A percentile compares a stretch with the other conserved stretches of the same genome.
Evolutionary conservation across 2,329 filamentous ascomycete genomes (phyloP).

Genomic region (Sporothrix brasiliensis): DNA sequence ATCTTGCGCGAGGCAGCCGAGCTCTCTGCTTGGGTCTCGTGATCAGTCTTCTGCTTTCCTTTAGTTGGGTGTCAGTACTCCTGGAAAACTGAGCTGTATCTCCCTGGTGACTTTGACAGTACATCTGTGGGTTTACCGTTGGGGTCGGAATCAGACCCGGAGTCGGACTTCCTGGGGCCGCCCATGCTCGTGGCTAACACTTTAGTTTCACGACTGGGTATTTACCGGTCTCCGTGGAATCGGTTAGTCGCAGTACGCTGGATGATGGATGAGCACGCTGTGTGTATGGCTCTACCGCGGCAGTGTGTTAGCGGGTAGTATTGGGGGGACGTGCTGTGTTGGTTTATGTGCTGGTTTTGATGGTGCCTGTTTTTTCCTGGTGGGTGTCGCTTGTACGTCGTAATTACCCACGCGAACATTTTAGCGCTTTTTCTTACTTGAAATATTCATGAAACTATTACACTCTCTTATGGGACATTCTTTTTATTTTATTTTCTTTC

Average conservation of each 20-base stretch:
- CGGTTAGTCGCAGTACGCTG: too few relatives aligned
- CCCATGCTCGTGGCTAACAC: background rate
- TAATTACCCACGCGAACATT: too few relatives aligned
- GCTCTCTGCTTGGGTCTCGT: constrained; percentile 54
- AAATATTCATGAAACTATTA: background rate
- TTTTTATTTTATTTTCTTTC: background rate
- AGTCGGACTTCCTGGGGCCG: constrained; percentile 42
- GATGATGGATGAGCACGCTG: too few relatives aligned
- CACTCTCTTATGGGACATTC: too few relatives aligned
- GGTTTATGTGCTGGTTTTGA: too few relatives aligned
- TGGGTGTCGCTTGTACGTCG: too few relatives aligned
- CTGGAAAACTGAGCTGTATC: too few relatives aligned
- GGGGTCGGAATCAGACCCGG: constrained; percentile 57
- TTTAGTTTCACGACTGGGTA: background rate
- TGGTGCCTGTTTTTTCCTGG: too few relatives aligned
- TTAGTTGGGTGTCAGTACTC: background rate
- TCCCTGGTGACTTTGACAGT: background rate
- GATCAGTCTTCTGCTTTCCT: constrained; percentile 61
- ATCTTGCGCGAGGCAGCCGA: constrained; percentile 49
- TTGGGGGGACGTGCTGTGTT: too few relatives aligned
- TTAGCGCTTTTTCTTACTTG: background rate
- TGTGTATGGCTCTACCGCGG: too few relatives aligned
- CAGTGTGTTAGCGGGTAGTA: too few relatives aligned
- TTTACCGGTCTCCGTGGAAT: too few relatives aligned
- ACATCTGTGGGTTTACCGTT: constrained; percentile 49